Percentiles rank a stretch among this genome's conserved stretches.
Conservation (phyloP, 1,284 basidiomycete genomes). For the Hemileia vastatrix region DNA sequence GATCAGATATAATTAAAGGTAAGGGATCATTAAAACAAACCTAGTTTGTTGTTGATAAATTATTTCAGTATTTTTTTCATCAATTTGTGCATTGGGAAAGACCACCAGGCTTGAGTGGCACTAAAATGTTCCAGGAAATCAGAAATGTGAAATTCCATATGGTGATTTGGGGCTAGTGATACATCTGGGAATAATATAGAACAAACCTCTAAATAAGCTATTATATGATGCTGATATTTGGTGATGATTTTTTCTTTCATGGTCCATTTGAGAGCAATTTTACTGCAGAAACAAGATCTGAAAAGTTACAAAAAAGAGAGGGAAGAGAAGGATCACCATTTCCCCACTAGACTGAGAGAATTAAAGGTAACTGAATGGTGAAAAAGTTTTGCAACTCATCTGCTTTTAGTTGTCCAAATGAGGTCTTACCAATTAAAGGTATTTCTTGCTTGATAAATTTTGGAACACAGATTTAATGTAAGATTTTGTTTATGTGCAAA, state of each 20-base stretch:
- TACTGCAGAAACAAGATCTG: no score
- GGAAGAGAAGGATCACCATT: no score
- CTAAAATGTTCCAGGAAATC: slow-evolving; percentile 17
- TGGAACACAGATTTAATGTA: neutral
- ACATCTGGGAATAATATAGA: slow-evolving; percentile 6
- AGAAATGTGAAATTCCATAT: slow-evolving; percentile 16
- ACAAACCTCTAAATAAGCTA: slow-evolving; percentile 6
- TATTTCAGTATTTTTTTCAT: slow-evolving; percentile 14
- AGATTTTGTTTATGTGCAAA: neutral
- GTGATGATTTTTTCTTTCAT: no score
- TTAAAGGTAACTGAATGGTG: no score
- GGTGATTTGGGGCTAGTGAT: slow-evolving; percentile 15
- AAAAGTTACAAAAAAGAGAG: no score
- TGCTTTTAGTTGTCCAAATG: slow-evolving; percentile 8
- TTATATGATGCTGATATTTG: no score
- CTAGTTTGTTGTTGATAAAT: slow-evolving; percentile 8
- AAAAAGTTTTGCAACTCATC: slow-evolving; percentile 25
- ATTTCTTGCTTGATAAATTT: neutral
- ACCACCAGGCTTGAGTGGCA: slow-evolving; percentile 13
- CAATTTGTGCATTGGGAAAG: slow-evolving; percentile 12
- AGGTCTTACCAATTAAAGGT: neutral
- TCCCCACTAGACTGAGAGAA: no score
- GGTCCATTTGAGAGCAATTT: no score
- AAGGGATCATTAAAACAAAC: no score
- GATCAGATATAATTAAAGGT: no score